A percentile compares a stretch with the other conserved stretches of the same genome.
These are phyloP conservation scores for Amphirosellinia nigrospora DNA, from an alignment of 495 filamentous ascomycete genomes.

Conservation along the genomic window DNA sequence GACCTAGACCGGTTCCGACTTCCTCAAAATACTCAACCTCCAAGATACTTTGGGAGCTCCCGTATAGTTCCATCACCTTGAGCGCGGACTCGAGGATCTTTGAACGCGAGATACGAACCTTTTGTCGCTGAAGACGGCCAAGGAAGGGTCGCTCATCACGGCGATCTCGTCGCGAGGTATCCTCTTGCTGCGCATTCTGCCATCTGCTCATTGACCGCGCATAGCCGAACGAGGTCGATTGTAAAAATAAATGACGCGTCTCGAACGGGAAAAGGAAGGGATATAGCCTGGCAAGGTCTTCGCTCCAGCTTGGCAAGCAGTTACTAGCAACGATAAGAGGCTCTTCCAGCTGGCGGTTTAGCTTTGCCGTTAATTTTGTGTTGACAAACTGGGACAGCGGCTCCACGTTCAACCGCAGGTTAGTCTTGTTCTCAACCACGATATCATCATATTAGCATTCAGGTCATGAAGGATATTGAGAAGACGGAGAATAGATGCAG, in stretches of 20 bases:
- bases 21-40: constrained; percentile 99
- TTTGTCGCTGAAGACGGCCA: constrained; percentile 93
- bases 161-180: constrained; percentile 79
- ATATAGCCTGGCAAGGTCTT: constrained; percentile 93
- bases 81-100: constrained; percentile 95
- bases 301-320: constrained; percentile 95
- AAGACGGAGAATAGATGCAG: constrained; percentile 85
- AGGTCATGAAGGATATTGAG: constrained; percentile 92
- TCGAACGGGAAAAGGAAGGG: constrained; percentile 99
- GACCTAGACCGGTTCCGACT: constrained; percentile 94
- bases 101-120: constrained; percentile 90
- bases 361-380: constrained; percentile 97
- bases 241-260: constrained; percentile 94
- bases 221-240: constrained; percentile 98
- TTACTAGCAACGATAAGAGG: constrained; percentile 98
- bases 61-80: constrained; percentile 99
- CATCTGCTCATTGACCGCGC: constrained; percentile 96
- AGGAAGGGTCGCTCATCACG: constrained; percentile 91
- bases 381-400: constrained; percentile 97
- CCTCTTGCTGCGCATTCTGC: constrained; percentile 87
- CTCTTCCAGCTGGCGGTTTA: constrained; percentile 96
- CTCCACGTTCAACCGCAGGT: constrained; percentile 73
- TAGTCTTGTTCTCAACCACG: constrained; percentile 82
- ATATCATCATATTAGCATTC: constrained; percentile 97
- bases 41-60: constrained; percentile 89